phyloP scores from a whole-genome alignment of 1,139 yeast genomes.

The Taphrina sp. region DNA sequence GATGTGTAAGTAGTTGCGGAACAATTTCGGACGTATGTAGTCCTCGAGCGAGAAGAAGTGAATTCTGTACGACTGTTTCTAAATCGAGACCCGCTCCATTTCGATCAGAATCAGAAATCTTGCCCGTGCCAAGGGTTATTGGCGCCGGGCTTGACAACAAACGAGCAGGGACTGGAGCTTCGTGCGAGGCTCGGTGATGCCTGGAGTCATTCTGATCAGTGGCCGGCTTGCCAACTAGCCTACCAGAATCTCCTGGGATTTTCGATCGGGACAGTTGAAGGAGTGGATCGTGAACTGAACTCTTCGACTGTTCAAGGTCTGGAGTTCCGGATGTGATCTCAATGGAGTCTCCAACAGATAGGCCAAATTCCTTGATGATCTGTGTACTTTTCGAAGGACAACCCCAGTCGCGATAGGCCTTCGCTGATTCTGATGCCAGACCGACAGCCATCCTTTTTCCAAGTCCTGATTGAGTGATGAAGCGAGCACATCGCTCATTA shows the following conservation, averaged over 20 bases:
- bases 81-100: conserved; percentile 18
- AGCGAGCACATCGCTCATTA: conserved; percentile 25
- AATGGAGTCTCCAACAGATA: too few relatives aligned
- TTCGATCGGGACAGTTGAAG: neutral
- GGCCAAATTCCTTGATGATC: neutral
- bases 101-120: too few relatives aligned
- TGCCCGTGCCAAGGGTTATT: neutral
- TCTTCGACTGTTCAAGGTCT: neutral
- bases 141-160: neutral
- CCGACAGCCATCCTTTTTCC: conserved; percentile 1
- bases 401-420: conserved; percentile 19
- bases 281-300: neutral
- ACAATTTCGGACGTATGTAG: conserved; percentile 15
- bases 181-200: neutral
- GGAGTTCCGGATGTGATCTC: neutral
- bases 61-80: conserved; percentile 6
- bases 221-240: too few relatives aligned
- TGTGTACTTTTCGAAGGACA: neutral
- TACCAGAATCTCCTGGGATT: too few relatives aligned
- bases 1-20: conserved; percentile 36
- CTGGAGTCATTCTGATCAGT: neutral
- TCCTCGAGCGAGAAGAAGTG: conserved; percentile 10
- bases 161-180: neutral
- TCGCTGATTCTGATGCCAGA: neutral
- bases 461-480: neutral